Evolutionary conservation across 2,329 filamentous ascomycete species (phyloP), one percentile per base, ranked within the genome.

Genomic region (Trichophyton simii): DNA sequence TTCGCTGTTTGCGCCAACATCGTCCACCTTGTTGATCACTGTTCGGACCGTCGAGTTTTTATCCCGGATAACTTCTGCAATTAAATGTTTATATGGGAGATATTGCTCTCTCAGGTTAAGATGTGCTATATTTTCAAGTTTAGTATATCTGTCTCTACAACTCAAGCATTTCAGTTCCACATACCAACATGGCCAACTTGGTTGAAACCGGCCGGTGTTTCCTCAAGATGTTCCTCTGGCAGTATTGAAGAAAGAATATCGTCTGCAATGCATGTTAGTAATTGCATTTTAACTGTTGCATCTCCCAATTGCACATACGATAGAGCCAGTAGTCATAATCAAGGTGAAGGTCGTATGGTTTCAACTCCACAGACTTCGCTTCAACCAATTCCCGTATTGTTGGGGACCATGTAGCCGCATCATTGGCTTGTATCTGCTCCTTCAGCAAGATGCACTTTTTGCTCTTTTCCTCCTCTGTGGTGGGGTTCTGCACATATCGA

Each of bases 1-100:
- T 71, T 90, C 85, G 67, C 86, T 94, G 67, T 89, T 86, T 22
- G 83, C 82, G 62, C 94, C 94, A 7, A 99, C 92, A 64, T 89
- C 86, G 73, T 95, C 87, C 50, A 87, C 82, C 75, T 99, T 99
- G 80, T 96, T 96, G 77, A 99, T 96, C 67, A 99, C 91, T 0
- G 94, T 99, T 63, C 80, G 82, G 63, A 96, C 83, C 54, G 77
- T 78, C 8, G 85, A 82, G 74, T 95, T 96, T 77, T 99, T 99
- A 77, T 97, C 94, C 59, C 90, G 77, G 20, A 99, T 78, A 2
- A 97, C 86, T 68, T 92, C 80, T 0, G 88, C 94, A 58, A 97
- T 91, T 48, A 97, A 72, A 66, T 87, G 73, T 73, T 94, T 96
- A 78, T 95, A 96, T 0, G 88, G 89, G 9, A 90, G 77, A 70